These are phyloP conservation scores for Colletotrichum sublineola DNA, from an alignment of 2,329 filamentous ascomycete species.

Conservation along the genomic window DNA sequence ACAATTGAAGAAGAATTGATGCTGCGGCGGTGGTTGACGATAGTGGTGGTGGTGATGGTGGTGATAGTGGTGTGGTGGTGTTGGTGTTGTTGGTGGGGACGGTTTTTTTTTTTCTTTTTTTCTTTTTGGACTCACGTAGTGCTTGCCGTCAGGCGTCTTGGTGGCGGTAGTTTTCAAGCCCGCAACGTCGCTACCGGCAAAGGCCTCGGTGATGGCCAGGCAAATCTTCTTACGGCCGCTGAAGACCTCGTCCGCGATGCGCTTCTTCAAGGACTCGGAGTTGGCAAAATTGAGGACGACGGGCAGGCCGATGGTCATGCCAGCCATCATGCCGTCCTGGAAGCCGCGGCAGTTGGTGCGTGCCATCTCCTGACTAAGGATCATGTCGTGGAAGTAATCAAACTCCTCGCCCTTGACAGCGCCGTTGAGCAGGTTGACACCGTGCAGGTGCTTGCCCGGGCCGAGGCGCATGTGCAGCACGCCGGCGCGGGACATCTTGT, in stretches of 20 bases:
- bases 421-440: conserved; percentile 75
- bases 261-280: conserved; percentile 74
- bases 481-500: conserved; percentile 80
- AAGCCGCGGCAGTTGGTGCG: conserved; percentile 82
- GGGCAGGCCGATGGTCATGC: conserved; percentile 86
- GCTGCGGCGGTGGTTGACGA: neutral
- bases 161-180: conserved; percentile 82
- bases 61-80: conserved; percentile 39
- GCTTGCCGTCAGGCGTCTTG: conserved; percentile 80
- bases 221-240: conserved; percentile 89
- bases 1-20: neutral
- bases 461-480: conserved; percentile 86
- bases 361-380: conserved; percentile 79
- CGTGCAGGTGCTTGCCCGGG: conserved; percentile 84
- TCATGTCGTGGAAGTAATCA: conserved; percentile 88
- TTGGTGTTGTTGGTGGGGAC: neutral
- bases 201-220: conserved; percentile 89
- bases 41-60: conserved; percentile 23
- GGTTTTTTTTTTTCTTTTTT: no score
- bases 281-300: conserved; percentile 84
- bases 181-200: conserved; percentile 87
- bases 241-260: conserved; percentile 79
- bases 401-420: conserved; percentile 83
- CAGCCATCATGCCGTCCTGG: conserved; percentile 88
- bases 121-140: conserved; percentile 65